phyloP scores from a whole-genome alignment of 2,329 filamentous ascomycete genomes.

The Xylaria sp. region DNA sequence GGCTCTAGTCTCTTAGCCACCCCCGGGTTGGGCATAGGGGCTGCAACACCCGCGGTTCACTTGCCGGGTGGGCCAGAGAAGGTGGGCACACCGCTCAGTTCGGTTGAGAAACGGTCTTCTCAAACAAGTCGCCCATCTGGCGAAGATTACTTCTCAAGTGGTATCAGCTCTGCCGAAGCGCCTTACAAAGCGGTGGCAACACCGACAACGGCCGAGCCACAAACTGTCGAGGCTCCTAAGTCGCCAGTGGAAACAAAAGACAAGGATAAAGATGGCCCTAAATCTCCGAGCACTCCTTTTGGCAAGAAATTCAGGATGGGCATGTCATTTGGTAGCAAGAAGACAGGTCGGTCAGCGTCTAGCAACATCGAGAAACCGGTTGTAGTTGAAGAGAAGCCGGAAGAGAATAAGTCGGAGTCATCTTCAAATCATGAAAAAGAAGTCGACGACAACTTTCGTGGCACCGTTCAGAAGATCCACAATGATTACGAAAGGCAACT shows the following conservation, averaged over 20 bases:
- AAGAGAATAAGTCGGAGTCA: conserved; percentile 62
- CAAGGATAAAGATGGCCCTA: conserved; percentile 59
- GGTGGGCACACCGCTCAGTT: conserved; percentile 48
- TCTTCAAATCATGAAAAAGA: conserved; percentile 72
- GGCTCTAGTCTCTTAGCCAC: conserved; percentile 69
- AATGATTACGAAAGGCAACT: conserved; percentile 74
- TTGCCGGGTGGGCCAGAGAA: conserved; percentile 58
- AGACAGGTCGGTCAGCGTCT: conserved; percentile 72
- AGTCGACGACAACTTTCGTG: conserved; percentile 76
- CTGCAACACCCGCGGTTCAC: conserved; percentile 69
- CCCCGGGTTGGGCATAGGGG: conserved; percentile 77
- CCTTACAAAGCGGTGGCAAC: conserved; percentile 54
- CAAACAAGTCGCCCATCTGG: conserved; percentile 65
- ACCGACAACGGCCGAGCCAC: conserved; percentile 52
- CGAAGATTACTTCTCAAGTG: conserved; percentile 80
- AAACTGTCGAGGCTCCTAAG: conserved; percentile 48
- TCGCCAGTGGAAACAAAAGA: conserved; percentile 65
- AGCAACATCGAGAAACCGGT: conserved; percentile 74
- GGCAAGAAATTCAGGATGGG: conserved; percentile 44
- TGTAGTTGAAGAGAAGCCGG: conserved; percentile 76
- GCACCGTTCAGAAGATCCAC: conserved; percentile 73
- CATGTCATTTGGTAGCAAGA: conserved; percentile 78
- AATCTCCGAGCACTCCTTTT: conserved; percentile 61
- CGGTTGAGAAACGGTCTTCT: conserved; percentile 61
- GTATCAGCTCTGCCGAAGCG: conserved; percentile 55